phyloP scores from a whole-genome alignment of 352 stramenopile species.

The Thraustochytrium sp. region DNA sequence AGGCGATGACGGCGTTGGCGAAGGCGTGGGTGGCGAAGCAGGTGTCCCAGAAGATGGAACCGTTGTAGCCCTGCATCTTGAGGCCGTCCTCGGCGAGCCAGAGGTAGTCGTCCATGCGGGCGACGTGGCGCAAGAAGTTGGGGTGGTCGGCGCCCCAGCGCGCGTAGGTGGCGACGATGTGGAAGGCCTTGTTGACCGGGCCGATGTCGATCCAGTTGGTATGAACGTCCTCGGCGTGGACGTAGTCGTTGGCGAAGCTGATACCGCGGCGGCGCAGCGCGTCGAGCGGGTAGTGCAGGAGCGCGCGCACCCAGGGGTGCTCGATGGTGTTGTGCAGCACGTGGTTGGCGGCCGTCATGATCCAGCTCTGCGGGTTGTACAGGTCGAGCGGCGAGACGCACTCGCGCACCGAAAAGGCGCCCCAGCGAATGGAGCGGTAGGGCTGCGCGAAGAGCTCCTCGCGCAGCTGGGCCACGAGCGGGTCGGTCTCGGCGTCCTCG shows the following conservation, averaged over 20 bases:
- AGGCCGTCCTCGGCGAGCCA: conserved; percentile 85
- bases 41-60: conserved; percentile 80
- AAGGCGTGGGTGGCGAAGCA: conserved; percentile 76
- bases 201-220: conserved; percentile 85
- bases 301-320: conserved; percentile 42
- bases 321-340: conserved; percentile 64
- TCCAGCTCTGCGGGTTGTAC: conserved; percentile 68
- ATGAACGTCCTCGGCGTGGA: conserved; percentile 75
- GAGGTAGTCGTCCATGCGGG: conserved; percentile 76
- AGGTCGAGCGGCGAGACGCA: conserved; percentile 67
- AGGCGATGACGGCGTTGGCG: conserved; percentile 53
- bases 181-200: conserved; percentile 81
- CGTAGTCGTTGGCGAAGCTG: conserved; percentile 66
- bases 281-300: conserved; percentile 57
- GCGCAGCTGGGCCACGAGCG: conserved; percentile 60
- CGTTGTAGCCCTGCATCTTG: conserved; percentile 86
- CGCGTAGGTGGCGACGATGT: conserved; percentile 62
- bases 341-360: conserved; percentile 72
- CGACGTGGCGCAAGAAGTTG: conserved; percentile 62
- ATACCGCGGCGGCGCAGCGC: conserved; percentile 45
- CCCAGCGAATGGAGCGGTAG: conserved; percentile 69
- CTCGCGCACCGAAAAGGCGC: conserved; percentile 55
- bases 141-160: conserved; percentile 25
- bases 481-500: conserved; percentile 60
- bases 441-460: conserved; percentile 64